Conservation (phyloP, 2,329 filamentous ascomycete genomes). For the Tothia fuscella region DNA sequence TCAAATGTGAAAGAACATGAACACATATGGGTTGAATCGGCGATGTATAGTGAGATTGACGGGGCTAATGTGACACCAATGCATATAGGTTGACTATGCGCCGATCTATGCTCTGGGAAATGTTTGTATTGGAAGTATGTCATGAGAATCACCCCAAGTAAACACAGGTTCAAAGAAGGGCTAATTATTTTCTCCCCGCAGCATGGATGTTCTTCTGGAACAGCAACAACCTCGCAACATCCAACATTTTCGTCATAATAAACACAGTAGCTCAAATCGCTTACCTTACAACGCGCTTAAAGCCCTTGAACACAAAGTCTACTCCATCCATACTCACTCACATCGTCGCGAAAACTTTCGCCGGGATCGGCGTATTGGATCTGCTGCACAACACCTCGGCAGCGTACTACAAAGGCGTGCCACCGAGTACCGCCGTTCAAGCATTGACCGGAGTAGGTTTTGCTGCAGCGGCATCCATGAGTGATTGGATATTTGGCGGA, state of each 20-base stretch:
- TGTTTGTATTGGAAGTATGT: constrained; percentile 45
- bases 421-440: constrained; percentile 37
- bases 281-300: constrained; percentile 34
- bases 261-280: constrained; percentile 44
- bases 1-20: too few species aligned
- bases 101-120: constrained; percentile 46
- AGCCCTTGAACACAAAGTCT: constrained; percentile 37
- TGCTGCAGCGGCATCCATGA: constrained; percentile 34
- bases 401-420: constrained; percentile 40
- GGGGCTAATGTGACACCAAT: background rate
- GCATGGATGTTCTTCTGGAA: constrained; percentile 55
- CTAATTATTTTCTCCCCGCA: constrained; percentile 13
- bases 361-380: constrained; percentile 48
- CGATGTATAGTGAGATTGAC: background rate
- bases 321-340: constrained; percentile 45
- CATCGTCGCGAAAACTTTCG: constrained; percentile 46
- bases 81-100: constrained; percentile 32
- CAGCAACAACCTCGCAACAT: constrained; percentile 34
- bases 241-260: constrained; percentile 44
- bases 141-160: background rate
- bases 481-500: constrained; percentile 50
- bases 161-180: too few species aligned
- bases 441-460: constrained; percentile 43
- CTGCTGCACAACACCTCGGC: constrained; percentile 46
- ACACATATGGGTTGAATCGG: background rate